Percentiles rank a stretch among this genome's conserved stretches.
Evolutionary conservation across 148 eudicot genomes (phyloP).

Genomic region (Vaccinium macrocarpon): DNA sequence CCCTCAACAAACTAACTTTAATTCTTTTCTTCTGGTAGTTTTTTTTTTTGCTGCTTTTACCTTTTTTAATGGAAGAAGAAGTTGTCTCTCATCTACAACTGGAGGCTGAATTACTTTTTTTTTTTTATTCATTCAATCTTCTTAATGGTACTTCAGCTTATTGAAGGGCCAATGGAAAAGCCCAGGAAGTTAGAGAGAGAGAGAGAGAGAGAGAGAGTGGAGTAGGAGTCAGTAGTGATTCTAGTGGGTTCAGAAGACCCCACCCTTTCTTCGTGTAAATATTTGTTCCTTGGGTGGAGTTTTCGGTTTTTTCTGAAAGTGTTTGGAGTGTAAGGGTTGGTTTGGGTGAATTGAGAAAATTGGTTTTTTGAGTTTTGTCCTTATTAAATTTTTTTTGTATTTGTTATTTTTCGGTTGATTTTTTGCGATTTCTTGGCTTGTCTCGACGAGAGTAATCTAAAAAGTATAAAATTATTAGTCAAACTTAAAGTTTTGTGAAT

Average conservation of each 20-base stretch:
- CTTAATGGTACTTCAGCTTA: conserved; percentile 28
- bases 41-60: neutral
- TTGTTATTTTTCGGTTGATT: too few species aligned
- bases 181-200: conserved; percentile 61
- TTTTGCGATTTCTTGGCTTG: too few species aligned
- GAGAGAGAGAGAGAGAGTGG: conserved; percentile 29
- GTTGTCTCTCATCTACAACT: neutral
- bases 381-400: too few species aligned
- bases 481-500: too few species aligned
- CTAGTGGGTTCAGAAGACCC: conserved; percentile 69
- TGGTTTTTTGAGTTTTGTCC: too few species aligned
- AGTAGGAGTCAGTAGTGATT: conserved; percentile 73
- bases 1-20: conserved; percentile 15
- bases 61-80: neutral
- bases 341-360: too few species aligned
- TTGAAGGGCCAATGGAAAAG: conserved; percentile 45
- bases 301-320: too few species aligned
- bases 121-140: neutral
- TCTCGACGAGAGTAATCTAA: too few species aligned
- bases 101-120: neutral
- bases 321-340: neutral
- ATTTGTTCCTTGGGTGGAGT: neutral
- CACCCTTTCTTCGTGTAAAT: conserved; percentile 21
- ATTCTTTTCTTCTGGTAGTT: conserved; percentile 13
- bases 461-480: too few species aligned